Percentiles rank a stretch among this genome's conserved stretches.
Evolutionary conservation across 116 monocot species (phyloP).

Genomic region (Posidonia oceanica): DNA sequence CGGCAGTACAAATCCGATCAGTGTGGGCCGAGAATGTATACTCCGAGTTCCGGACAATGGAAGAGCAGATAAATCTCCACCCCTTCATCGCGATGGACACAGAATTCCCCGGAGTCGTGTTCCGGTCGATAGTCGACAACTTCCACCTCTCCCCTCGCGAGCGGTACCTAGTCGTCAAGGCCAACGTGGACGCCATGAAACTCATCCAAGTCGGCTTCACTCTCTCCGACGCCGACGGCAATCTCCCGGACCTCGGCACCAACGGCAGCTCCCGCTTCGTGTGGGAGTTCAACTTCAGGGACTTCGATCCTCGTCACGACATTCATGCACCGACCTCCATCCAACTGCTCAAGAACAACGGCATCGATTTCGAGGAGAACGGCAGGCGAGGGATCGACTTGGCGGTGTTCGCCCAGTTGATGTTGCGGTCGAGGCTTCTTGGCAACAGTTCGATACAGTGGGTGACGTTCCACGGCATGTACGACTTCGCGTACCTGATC

Average conservation of each 20-base stretch:
- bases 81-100: conserved; percentile 5
- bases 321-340: conserved; percentile 20
- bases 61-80: too few relatives aligned
- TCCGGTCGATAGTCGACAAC: not conserved
- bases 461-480: conserved; percentile 79
- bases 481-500: conserved; percentile 46
- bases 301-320: conserved; percentile 22
- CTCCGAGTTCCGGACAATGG: too few relatives aligned
- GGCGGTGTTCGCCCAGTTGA: conserved; percentile 26
- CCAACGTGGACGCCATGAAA: conserved; percentile 33
- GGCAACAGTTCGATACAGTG: conserved; percentile 45
- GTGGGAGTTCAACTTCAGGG: conserved; percentile 53
- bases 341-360: conserved; percentile 18
- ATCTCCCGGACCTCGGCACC: conserved; percentile 6
- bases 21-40: too few relatives aligned
- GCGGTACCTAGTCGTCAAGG: conserved; percentile 13
- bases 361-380: conserved; percentile 16
- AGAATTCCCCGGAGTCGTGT: conserved; percentile 10
- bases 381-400: not conserved
- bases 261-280: not conserved
- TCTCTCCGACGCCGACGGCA: conserved; percentile 18
- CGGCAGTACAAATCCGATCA: too few relatives aligned
- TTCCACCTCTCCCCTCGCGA: not conserved
- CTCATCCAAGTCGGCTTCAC: conserved; percentile 43
- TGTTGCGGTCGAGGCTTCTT: conserved; percentile 52